Evolutionary conservation across 1,284 basidiomycete species (phyloP), one percentile per base, ranked within the genome.

Genomic region (Cystobasidium pallidum): DNA sequence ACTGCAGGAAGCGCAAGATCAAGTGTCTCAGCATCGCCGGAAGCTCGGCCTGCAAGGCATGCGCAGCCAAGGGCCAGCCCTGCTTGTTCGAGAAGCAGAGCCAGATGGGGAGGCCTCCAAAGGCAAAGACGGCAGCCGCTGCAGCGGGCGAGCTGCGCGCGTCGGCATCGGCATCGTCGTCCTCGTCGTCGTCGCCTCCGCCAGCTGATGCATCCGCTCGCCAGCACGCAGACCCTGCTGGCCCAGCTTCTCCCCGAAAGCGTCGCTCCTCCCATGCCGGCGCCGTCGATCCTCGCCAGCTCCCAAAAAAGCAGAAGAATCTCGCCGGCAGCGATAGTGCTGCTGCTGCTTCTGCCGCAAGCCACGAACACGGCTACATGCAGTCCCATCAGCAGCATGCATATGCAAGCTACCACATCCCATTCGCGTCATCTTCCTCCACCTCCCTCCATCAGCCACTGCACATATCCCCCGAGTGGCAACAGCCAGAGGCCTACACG

Each of bases 1-100:
- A 67, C 52, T 67, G 66, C 66, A 67, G 66, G 55, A 68, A 68
- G 43, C 66, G 66, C 66, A 68, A 68, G 66, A 68, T 68, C 66
- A 41, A 51, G 26, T 68, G 64, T 30, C 51, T 66, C 10, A n/a
- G 24, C 45, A 45, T 41, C 32, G 21, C 34, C 15, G 66, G 47
- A 11, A 41, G 52, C 66, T 11, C 24, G 15, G 17, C 55, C 26
- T 68, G 66, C 55, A 57, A 59, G 26, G 66, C 66, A 8, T 68
- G 66, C 66, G 11, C 28, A 15, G 43, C 54, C 32, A 68, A 68
- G 39, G 55, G 26, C 1, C 66, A 68, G 54, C 54, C 52, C 10
- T 68, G 66, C 54, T 17, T 45, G 36, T 62, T n/a, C 17, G 59
- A 62, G 39, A 62, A 62, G 59, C 59, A 62, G 59, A 30, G 26